Conservation (phyloP, 495 filamentous ascomycete genomes). For the Aspergillus ostianus region DNA sequence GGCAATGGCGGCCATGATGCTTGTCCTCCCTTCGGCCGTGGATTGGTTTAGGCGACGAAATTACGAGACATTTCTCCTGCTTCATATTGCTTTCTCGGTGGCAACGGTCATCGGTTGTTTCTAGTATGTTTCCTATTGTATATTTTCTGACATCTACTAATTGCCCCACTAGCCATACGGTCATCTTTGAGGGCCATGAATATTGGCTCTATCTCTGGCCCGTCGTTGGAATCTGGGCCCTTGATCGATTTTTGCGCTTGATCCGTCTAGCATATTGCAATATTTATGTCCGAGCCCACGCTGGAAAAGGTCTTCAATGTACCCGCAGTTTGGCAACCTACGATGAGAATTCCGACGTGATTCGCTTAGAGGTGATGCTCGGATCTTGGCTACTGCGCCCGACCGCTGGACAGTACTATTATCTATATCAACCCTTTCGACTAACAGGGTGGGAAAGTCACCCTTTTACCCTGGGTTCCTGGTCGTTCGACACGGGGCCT, state of each 20-base stretch:
- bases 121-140: conserved; percentile 39
- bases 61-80: conserved; percentile 55
- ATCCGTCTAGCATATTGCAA: conserved; percentile 51
- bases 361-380: conserved; percentile 46
- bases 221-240: conserved; percentile 47
- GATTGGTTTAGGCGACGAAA: conserved; percentile 44
- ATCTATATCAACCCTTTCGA: conserved; percentile 51
- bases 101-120: conserved; percentile 51
- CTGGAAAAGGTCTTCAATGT: conserved; percentile 19
- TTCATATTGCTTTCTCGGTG: conserved; percentile 53
- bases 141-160: conserved; percentile 3
- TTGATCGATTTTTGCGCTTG: conserved; percentile 50
- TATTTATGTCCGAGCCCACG: conserved; percentile 25
- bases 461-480: conserved; percentile 56
- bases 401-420: conserved; percentile 55
- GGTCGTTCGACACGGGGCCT: conserved; percentile 28
- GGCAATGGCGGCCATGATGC: conserved; percentile 49
- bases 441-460: conserved; percentile 57
- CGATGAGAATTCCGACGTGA: conserved; percentile 46
- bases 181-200: conserved; percentile 43
- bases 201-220: conserved; percentile 57
- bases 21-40: conserved; percentile 45
- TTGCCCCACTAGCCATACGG: conserved; percentile 40
- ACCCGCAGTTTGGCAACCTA: conserved; percentile 42
- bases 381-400: conserved; percentile 33